Evolutionary conservation across 176 grass and related monocot species (phyloP).

Genomic region (Zoysia japonica): DNA sequence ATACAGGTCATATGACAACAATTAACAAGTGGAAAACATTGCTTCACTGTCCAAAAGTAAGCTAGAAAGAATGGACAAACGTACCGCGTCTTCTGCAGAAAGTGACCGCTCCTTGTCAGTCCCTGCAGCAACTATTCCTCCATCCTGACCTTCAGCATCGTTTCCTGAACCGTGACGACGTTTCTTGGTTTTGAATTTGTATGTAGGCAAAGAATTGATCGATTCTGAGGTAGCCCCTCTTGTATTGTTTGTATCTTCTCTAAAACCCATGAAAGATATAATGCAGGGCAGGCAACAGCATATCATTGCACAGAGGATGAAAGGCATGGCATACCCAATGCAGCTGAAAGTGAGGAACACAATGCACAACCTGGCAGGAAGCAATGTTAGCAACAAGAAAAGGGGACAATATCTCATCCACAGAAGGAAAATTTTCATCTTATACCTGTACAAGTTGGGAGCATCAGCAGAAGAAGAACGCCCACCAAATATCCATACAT

Average conservation of each 20-base stretch:
- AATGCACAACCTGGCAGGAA: conserved; percentile 78
- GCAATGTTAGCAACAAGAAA: conserved; percentile 22
- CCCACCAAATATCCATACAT: conserved; percentile 90
- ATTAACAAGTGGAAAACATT: not conserved
- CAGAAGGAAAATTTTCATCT: not conserved
- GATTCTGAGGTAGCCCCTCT: conserved; percentile 86
- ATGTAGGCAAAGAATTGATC: conserved; percentile 83
- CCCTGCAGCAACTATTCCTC: conserved; percentile 72
- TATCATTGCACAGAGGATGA: conserved; percentile 90
- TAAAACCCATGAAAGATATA: conserved; percentile 86
- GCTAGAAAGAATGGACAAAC: conserved; percentile 28
- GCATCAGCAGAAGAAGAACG: conserved; percentile 64
- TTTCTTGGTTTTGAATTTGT: conserved; percentile 92
- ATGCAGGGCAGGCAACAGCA: conserved; percentile 94
- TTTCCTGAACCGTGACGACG: conserved; percentile 47
- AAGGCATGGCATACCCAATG: conserved; percentile 96
- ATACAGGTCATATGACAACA: conserved; percentile 1
- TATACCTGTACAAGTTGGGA: conserved; percentile 96
- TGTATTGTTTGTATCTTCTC: conserved; percentile 76
- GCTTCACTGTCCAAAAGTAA: not conserved
- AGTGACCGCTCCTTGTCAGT: conserved; percentile 78
- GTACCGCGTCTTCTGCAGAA: conserved; percentile 86
- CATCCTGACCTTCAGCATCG: conserved; percentile 60
- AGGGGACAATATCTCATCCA: conserved; percentile 2
- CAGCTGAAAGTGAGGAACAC: conserved; percentile 95